Evolutionary conservation across 1,284 basidiomycete genomes (phyloP).

Genomic region (Austropuccinia psidii): DNA sequence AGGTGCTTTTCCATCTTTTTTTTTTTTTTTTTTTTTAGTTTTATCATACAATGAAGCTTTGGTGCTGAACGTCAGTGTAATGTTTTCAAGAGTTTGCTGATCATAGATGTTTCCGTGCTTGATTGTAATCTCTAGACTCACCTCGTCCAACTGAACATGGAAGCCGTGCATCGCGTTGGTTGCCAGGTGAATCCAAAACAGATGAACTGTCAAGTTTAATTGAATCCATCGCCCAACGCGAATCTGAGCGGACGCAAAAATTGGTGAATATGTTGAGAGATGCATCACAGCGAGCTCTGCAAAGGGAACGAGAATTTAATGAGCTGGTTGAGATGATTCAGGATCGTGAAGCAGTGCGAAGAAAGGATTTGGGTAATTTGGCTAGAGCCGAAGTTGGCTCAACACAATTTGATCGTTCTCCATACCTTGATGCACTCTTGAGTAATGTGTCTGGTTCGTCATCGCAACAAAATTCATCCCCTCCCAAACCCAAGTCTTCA

Average conservation of each 20-base stretch:
- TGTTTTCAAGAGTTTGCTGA: too few species aligned
- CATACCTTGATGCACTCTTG: constrained; percentile 4
- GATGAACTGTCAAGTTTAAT: constrained; percentile 11
- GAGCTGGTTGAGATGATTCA: background rate
- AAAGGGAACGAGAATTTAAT: background rate
- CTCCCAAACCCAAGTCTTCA: background rate
- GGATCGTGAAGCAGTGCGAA: background rate
- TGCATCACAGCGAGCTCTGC: background rate
- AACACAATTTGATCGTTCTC: background rate
- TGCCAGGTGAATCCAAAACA: constrained; percentile 1
- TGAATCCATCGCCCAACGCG: background rate
- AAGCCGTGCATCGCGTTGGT: background rate
- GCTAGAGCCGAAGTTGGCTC: background rate
- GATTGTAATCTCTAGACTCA: too few species aligned
- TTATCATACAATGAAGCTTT: too few species aligned
- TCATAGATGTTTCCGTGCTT: too few species aligned
- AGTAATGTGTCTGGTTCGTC: background rate
- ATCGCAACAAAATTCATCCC: too few species aligned
- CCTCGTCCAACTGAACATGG: background rate
- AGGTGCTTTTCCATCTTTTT: too few species aligned
- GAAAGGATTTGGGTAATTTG: background rate
- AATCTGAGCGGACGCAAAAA: background rate
- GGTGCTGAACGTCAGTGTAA: too few species aligned
- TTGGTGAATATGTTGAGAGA: background rate
- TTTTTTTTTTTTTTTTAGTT: too few species aligned